Evolutionary conservation across 2,329 filamentous ascomycete genomes (phyloP).

Genomic region (Alternaria alternata): DNA sequence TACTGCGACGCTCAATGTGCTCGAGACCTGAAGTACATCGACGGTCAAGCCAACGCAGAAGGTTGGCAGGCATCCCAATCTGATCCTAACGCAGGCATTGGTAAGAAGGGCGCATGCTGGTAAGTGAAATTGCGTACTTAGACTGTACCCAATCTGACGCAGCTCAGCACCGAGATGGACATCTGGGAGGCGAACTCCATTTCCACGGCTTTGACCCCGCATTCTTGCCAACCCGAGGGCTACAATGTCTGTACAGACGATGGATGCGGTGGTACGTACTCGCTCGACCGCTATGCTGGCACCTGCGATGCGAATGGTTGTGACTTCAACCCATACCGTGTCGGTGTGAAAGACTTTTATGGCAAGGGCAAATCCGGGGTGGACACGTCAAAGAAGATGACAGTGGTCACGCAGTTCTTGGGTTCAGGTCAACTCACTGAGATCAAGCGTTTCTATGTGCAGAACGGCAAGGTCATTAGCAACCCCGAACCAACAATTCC

Average conservation of each 20-base stretch:
- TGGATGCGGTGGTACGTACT: conserved; percentile 52
- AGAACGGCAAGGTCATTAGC: conserved; percentile 57
- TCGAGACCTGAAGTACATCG: conserved; percentile 58
- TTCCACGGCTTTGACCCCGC: conserved; percentile 69
- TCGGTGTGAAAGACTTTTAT: conserved; percentile 69
- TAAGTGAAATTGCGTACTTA: conserved; percentile 4
- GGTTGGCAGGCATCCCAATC: conserved; percentile 60
- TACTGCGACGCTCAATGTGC: conserved; percentile 47
- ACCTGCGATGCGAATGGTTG: conserved; percentile 73
- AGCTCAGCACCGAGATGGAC: conserved; percentile 62
- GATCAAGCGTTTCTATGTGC: conserved; percentile 59
- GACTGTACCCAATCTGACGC: neutral
- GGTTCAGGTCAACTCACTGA: conserved; percentile 51
- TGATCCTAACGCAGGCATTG: conserved; percentile 62
- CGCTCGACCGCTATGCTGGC: conserved; percentile 66
- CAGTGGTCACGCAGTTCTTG: conserved; percentile 60
- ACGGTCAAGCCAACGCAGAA: conserved; percentile 64
- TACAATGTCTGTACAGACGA: conserved; percentile 62
- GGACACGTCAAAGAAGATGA: conserved; percentile 51
- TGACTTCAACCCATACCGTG: conserved; percentile 66
- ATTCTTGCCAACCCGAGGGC: conserved; percentile 64
- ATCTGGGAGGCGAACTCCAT: conserved; percentile 3
- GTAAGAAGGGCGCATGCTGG: conserved; percentile 67
- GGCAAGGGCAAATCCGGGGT: conserved; percentile 59
- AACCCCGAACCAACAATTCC: conserved; percentile 54